Evolutionary conservation across 208 protist genomes (phyloP).

Genomic region (Vickermania spadyakhi): DNA sequence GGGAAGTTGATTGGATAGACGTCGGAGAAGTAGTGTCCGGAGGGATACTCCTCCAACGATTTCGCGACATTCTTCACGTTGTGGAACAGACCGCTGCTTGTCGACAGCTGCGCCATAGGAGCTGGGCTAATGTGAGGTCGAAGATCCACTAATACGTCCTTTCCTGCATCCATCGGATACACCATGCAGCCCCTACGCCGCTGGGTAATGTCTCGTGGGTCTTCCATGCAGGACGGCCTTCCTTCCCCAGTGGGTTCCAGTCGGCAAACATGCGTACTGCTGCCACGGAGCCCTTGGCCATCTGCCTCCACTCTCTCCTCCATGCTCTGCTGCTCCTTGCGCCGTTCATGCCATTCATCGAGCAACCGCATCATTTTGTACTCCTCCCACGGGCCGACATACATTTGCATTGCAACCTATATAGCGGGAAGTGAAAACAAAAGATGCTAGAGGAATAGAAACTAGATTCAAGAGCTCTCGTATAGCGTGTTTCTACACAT

Average conservation of each 20-base stretch:
- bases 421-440: no score
- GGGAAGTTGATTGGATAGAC: slow-evolving; percentile 1
- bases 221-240: neutral
- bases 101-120: neutral
- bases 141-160: neutral
- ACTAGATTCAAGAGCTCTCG: no score
- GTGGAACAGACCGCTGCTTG: no score
- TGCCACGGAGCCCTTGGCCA: neutral
- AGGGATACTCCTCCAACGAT: slow-evolving; percentile 6
- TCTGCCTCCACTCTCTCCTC: neutral
- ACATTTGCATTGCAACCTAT: no score
- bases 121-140: neutral
- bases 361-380: slow-evolving; percentile 57
- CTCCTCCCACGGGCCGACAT: slow-evolving; percentile 63
- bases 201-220: neutral
- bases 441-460: no score
- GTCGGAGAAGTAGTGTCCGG: slow-evolving; percentile 6
- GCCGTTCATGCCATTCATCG: slow-evolving; percentile 24
- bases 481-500: no score
- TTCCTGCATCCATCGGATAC: neutral
- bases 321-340: neutral
- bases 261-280: neutral
- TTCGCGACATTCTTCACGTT: no score
- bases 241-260: neutral
- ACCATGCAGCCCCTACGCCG: neutral